Conservation (phyloP, 148 eudicot species). For the Oxyria digyna region DNA sequence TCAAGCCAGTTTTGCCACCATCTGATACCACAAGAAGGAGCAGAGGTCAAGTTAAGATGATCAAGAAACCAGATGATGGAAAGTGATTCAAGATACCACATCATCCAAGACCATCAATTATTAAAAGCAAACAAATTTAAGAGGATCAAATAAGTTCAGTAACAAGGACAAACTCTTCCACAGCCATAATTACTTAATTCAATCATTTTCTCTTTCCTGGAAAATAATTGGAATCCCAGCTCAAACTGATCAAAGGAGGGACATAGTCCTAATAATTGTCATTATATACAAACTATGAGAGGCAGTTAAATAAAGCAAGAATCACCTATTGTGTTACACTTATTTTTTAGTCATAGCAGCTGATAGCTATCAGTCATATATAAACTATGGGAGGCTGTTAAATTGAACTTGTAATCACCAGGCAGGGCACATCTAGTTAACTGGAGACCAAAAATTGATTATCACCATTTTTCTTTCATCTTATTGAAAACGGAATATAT, state of each 20-base stretch:
- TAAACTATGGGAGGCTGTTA: not conserved
- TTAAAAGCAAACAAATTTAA: not conserved
- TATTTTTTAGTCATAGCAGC: not conserved
- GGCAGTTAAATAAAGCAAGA: not conserved
- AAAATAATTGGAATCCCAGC: not conserved
- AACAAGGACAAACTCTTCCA: not conserved
- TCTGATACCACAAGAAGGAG: conserved; percentile 25
- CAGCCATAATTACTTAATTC: not conserved
- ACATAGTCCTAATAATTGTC: no score
- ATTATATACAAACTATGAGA: not conserved
- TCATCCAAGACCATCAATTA: not conserved
- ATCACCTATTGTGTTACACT: not conserved
- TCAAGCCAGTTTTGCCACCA: conserved; percentile 96
- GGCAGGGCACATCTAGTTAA: not conserved
- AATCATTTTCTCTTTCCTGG: not conserved
- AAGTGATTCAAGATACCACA: not conserved
- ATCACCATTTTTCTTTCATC: not conserved
- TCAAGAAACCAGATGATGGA: not conserved
- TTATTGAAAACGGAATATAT: not conserved
- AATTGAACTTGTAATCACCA: not conserved
- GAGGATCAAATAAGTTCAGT: not conserved
- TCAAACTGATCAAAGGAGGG: not conserved
- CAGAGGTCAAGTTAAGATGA: conserved; percentile 1
- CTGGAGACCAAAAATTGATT: not conserved
- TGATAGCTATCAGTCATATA: not conserved